phyloP scores from a whole-genome alignment of 495 filamentous ascomycete species.

The Hypoxylon intermedium region DNA sequence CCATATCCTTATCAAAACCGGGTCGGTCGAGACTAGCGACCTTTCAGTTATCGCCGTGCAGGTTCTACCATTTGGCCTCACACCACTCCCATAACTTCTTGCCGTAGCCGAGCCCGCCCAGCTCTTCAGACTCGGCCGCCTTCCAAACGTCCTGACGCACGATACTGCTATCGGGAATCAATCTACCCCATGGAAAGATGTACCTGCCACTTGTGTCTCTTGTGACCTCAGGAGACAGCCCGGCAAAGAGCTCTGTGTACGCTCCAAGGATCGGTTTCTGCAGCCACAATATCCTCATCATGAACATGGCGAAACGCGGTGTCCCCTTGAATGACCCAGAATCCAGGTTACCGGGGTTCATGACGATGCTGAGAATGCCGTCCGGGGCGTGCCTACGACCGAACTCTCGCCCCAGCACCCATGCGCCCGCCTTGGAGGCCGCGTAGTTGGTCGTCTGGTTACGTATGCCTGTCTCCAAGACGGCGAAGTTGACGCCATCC shows the following conservation, averaged over 20 bases:
- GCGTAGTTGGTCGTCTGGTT: constrained; percentile 39
- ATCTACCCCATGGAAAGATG: constrained; percentile 36
- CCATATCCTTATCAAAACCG: too few species aligned
- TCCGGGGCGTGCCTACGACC: constrained; percentile 23
- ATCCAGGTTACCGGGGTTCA: constrained; percentile 51
- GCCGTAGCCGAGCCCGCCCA: constrained; percentile 32
- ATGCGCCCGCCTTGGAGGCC: constrained; percentile 47
- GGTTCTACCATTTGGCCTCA: constrained; percentile 43
- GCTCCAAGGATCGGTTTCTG: constrained; percentile 49
- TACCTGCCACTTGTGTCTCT: constrained; percentile 28
- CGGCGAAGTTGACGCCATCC: constrained; percentile 40
- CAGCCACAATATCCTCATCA: constrained; percentile 35
- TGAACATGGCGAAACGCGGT: constrained; percentile 9
- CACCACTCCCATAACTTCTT: constrained; percentile 48
- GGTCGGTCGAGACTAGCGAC: too few species aligned
- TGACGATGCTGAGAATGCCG: constrained; percentile 46
- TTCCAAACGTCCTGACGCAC: constrained; percentile 45
- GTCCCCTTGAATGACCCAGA: constrained; percentile 34
- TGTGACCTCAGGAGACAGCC: constrained; percentile 48
- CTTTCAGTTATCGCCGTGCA: too few species aligned
- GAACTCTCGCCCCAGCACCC: constrained; percentile 41
- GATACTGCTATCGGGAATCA: constrained; percentile 11
- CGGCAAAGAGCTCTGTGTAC: constrained; percentile 56
- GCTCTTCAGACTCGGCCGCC: constrained; percentile 40
- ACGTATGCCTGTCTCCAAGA: constrained; percentile 39